Conservation (phyloP, 805 yeast species). For the Metahyphopichia silvanorum region DNA sequence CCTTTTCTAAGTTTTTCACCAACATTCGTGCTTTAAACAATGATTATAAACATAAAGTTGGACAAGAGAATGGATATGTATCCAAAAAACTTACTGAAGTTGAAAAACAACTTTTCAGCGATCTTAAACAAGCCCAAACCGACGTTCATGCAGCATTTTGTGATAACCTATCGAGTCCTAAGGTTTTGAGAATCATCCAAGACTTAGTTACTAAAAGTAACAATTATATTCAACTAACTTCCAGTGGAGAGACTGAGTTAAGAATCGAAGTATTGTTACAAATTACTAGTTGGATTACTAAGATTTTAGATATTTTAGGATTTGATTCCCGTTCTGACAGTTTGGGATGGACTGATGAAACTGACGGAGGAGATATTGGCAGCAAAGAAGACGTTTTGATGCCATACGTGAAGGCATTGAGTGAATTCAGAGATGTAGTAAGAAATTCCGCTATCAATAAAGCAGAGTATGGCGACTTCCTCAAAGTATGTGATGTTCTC, state of each 20-base stretch:
- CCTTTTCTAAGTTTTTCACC: constrained; percentile 79
- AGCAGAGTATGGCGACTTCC: constrained; percentile 48
- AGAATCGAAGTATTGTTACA: constrained; percentile 65
- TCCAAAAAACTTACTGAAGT: constrained; percentile 56
- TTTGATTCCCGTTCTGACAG: constrained; percentile 65
- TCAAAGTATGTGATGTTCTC: constrained; percentile 70
- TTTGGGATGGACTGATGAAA: constrained; percentile 73
- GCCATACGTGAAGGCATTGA: constrained; percentile 77
- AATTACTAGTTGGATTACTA: constrained; percentile 66
- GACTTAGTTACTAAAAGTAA: constrained; percentile 73
- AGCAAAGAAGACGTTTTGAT: constrained; percentile 62
- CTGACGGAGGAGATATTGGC: constrained; percentile 11
- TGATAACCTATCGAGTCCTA: constrained; percentile 83
- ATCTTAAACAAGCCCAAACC: constrained; percentile 49
- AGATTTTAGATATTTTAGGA: constrained; percentile 70
- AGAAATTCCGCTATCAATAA: constrained; percentile 68
- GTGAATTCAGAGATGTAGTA: constrained; percentile 79
- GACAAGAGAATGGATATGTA: constrained; percentile 45
- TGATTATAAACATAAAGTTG: constrained; percentile 54
- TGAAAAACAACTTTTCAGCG: constrained; percentile 56
- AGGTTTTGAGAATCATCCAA: constrained; percentile 59
- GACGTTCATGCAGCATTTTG: constrained; percentile 77
- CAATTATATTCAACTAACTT: constrained; percentile 56
- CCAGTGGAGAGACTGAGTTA: constrained; percentile 42
- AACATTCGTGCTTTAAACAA: constrained; percentile 77